Conservation (phyloP, 805 yeast species). For the Wickerhamomyces canadensis region DNA sequence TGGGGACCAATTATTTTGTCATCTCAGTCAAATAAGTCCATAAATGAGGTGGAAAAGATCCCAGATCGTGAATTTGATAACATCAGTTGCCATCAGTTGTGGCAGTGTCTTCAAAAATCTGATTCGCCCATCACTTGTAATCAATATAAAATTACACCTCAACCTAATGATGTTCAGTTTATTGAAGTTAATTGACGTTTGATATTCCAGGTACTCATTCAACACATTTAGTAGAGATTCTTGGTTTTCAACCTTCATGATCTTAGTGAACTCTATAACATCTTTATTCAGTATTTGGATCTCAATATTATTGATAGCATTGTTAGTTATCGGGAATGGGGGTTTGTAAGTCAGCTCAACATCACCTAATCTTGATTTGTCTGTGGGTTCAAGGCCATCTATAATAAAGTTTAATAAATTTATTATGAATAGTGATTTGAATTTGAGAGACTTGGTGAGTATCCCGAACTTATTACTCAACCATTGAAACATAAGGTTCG, state of each 20-base stretch:
- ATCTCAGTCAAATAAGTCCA: constrained; percentile 7
- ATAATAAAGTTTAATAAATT: constrained; percentile 21
- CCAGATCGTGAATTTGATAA: constrained; percentile 22
- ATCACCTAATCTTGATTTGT: constrained; percentile 20
- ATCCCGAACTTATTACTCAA: constrained; percentile 23
- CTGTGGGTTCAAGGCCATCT: constrained; percentile 9
- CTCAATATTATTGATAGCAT: constrained; percentile 17
- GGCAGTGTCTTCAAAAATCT: constrained; percentile 19
- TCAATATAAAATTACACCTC: constrained; percentile 15
- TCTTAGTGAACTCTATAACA: constrained; percentile 15
- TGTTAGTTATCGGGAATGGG: no score
- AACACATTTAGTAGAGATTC: constrained; percentile 12
- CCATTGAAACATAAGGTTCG: constrained; percentile 23
- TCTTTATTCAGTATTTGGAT: constrained; percentile 24
- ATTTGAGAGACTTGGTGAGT: constrained; percentile 19
- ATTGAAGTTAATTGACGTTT: constrained; percentile 25
- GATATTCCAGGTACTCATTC: constrained; percentile 17
- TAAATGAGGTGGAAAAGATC: constrained; percentile 17
- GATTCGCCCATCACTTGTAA: constrained; percentile 19
- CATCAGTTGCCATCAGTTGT: constrained; percentile 11
- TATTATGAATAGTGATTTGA: constrained; percentile 22
- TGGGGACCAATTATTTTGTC: constrained; percentile 20
- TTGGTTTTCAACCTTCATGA: constrained; percentile 1
- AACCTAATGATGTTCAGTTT: constrained; percentile 17
- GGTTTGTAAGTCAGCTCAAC: constrained; percentile 24